phyloP scores from a whole-genome alignment of 371 early-diverging fungal genomes.

The Mucor racemosus region DNA sequence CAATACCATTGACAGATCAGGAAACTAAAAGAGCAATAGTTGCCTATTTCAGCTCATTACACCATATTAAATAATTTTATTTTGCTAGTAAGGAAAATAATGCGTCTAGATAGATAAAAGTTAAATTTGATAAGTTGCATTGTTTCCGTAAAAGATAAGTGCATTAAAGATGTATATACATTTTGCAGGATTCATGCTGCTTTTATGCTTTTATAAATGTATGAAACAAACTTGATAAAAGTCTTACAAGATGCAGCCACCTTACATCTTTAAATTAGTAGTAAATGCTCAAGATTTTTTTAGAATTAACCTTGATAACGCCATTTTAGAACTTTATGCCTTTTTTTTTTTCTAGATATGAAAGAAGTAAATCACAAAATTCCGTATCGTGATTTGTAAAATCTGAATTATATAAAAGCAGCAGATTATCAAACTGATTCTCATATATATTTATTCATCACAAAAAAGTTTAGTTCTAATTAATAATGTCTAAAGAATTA shows the following conservation, averaged over 20 bases:
- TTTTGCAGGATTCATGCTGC: too few relatives aligned
- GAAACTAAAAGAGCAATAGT: neutral
- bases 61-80: neutral
- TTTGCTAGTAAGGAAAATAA: neutral
- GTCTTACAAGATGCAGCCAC: neutral
- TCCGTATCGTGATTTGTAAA: neutral
- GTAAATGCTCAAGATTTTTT: neutral
- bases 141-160: neutral
- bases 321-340: neutral
- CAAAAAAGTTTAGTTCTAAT: too few relatives aligned
- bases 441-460: too few relatives aligned
- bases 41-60: neutral
- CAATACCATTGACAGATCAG: neutral
- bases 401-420: too few relatives aligned
- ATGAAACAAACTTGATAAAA: neutral
- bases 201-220: too few relatives aligned
- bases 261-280: neutral
- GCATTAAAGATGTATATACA: too few relatives aligned
- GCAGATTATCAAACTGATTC: too few relatives aligned
- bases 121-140: neutral
- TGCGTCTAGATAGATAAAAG: neutral
- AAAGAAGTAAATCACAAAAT: neutral
- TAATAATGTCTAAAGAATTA: too few relatives aligned
- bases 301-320: neutral
- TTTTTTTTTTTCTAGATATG: neutral